These are phyloP conservation scores for Alnus glutinosa DNA, from an alignment of 306 rosid species.

Conservation along the genomic window DNA sequence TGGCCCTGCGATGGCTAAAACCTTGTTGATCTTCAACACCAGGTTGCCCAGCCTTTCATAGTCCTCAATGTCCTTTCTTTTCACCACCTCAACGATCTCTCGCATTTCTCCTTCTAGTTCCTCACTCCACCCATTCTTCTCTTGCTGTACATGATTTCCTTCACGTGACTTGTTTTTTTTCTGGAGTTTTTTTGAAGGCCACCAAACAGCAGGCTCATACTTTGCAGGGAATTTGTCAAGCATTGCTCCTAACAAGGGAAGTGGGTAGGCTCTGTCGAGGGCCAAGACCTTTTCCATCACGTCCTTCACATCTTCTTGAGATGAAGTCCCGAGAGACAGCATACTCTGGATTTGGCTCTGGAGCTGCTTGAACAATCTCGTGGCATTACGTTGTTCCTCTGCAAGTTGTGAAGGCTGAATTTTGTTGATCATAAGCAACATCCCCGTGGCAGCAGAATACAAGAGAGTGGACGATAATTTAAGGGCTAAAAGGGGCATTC, in stretches of 20 bases:
- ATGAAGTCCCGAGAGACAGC: slow-evolving; percentile 31
- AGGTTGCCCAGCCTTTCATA: slow-evolving; percentile 69
- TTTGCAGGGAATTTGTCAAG: slow-evolving; percentile 63
- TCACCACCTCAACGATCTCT: slow-evolving; percentile 53
- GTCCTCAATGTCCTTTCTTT: slow-evolving; percentile 61
- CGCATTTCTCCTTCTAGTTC: slow-evolving; percentile 57
- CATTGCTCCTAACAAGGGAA: slow-evolving; percentile 76
- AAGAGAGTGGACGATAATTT: slow-evolving; percentile 60
- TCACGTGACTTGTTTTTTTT: neutral
- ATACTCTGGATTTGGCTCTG: slow-evolving; percentile 41
- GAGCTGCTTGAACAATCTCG: slow-evolving; percentile 59
- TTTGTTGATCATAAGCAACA: slow-evolving; percentile 60
- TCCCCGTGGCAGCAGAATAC: slow-evolving; percentile 67
- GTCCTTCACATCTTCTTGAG: slow-evolving; percentile 44
- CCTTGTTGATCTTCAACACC: slow-evolving; percentile 57
- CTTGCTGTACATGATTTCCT: neutral
- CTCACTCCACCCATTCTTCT: slow-evolving; percentile 57
- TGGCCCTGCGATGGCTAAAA: slow-evolving; percentile 65
- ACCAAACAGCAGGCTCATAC: slow-evolving; percentile 75
- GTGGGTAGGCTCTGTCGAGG: slow-evolving; percentile 77
- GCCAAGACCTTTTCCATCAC: slow-evolving; percentile 60
- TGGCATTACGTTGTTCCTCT: slow-evolving; percentile 77
- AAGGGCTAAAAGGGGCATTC: slow-evolving; percentile 42
- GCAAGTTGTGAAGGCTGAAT: slow-evolving; percentile 84
- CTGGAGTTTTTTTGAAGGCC: slow-evolving; percentile 44